Percentiles rank a stretch among this genome's conserved stretches.
Conservation (phyloP, 164 flowering plant species). For the Vitis vinifera region DNA sequence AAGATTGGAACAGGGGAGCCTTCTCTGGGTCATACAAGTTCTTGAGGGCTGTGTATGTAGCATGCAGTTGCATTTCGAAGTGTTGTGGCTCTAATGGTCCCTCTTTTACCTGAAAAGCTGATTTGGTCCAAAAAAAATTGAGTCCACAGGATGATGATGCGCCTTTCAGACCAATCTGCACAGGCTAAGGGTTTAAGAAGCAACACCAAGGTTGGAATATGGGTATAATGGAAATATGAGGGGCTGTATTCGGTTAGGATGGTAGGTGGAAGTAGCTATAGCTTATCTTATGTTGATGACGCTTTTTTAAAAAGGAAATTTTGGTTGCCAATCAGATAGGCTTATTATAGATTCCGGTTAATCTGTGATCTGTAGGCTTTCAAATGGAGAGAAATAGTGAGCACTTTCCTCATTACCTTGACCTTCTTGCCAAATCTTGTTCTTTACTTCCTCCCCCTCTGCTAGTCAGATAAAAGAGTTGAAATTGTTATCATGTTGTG, state of each 20-base stretch:
- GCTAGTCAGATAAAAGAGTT: too few relatives aligned
- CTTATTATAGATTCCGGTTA: conserved; percentile 1
- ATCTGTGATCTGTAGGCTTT: neutral
- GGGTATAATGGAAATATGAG: neutral
- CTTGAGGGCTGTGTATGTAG: neutral
- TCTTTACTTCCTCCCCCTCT: too few relatives aligned
- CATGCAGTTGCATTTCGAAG: conserved; percentile 1
- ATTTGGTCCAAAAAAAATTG: neutral
- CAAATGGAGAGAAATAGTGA: neutral
- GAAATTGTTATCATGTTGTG: too few relatives aligned
- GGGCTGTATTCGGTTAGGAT: neutral
- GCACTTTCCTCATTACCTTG: neutral
- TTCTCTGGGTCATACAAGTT: conserved; percentile 18
- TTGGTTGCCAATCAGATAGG: neutral
- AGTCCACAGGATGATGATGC: neutral
- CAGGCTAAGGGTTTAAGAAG: neutral
- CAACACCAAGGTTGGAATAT: neutral
- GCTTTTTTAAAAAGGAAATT: conserved; percentile 5
- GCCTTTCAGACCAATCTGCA: neutral
- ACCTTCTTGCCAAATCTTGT: too few relatives aligned
- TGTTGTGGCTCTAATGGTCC: conserved; percentile 9
- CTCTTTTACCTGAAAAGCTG: neutral
- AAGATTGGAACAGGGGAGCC: conserved; percentile 28
- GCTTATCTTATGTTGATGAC: neutral
- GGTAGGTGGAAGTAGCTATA: neutral